A percentile compares a stretch with the other conserved stretches of the same genome.
These are phyloP conservation scores for Sechiopsis laciniata DNA, from an alignment of 306 rosid species.

Conservation along the genomic window DNA sequence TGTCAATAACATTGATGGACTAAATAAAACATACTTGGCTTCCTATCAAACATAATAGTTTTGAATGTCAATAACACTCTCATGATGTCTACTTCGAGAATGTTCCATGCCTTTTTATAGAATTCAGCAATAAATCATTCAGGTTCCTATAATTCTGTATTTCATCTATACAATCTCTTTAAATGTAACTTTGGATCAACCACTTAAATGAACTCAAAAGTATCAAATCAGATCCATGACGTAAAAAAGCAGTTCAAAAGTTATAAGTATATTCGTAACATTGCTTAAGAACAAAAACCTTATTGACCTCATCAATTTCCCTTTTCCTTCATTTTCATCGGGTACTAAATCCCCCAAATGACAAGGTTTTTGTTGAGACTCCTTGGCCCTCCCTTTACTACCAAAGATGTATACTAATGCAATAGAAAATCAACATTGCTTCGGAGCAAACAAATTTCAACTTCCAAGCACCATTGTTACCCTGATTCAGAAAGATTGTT, in stretches of 20 bases:
- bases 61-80: neutral
- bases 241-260: neutral
- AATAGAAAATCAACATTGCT: too few relatives aligned
- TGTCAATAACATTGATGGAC: neutral
- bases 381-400: too few relatives aligned
- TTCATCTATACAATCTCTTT: neutral
- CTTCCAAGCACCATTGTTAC: too few relatives aligned
- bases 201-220: neutral
- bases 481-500: too few relatives aligned
- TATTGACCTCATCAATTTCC: too few relatives aligned
- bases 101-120: neutral
- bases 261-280: neutral
- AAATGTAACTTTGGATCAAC: neutral
- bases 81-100: too few relatives aligned
- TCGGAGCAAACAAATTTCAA: too few relatives aligned
- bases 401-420: too few relatives aligned
- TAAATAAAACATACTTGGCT: neutral
- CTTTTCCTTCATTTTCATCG: too few relatives aligned
- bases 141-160: neutral
- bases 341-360: too few relatives aligned
- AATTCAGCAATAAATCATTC: neutral
- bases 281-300: neutral
- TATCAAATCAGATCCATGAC: neutral
- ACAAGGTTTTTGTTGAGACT: too few relatives aligned
- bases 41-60: slow-evolving; percentile 6